A percentile compares a stretch with the other conserved stretches of the same genome.
These are phyloP conservation scores for Russula vinacea DNA, from an alignment of 768 basidiomycete genomes.

Conservation along the genomic window DNA sequence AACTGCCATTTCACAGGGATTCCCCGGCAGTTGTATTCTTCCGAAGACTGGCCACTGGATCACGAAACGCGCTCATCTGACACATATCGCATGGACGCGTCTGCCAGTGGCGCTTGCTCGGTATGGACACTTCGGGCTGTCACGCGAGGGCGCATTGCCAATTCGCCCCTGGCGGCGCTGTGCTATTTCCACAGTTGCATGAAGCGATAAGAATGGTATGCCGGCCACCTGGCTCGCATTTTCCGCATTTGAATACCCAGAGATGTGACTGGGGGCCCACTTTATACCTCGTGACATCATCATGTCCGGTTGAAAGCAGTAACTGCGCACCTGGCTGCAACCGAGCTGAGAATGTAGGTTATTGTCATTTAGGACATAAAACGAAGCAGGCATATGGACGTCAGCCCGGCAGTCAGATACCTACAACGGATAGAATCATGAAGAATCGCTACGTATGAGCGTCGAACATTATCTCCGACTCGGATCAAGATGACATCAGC, in stretches of 20 bases:
- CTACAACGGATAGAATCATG: background rate
- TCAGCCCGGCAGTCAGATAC: background rate
- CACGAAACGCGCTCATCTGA: conserved; percentile 28
- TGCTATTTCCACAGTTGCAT: conserved; percentile 2
- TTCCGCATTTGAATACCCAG: background rate
- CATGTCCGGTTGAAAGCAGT: background rate
- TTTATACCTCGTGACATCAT: background rate
- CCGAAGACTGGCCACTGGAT: conserved; percentile 17
- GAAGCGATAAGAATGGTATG: conserved; percentile 3
- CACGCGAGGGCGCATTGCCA: conserved; percentile 12
- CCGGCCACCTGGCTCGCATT: conserved; percentile 5
- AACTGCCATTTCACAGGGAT: background rate
- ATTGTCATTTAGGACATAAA: background rate
- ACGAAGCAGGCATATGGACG: background rate
- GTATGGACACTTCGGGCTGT: conserved; percentile 8
- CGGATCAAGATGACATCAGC: background rate
- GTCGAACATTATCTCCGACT: background rate
- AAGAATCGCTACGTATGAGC: conserved; percentile 1
- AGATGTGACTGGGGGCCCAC: background rate
- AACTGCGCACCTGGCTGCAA: background rate
- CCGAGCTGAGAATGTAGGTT: background rate
- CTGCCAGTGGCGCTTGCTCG: conserved; percentile 10
- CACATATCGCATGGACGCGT: conserved; percentile 15
- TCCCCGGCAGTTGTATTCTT: background rate
- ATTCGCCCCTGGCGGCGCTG: conserved; percentile 8